These are phyloP conservation scores for Metschnikowia corniflorae DNA, from an alignment of 805 yeast genomes.

Conservation along the genomic window DNA sequence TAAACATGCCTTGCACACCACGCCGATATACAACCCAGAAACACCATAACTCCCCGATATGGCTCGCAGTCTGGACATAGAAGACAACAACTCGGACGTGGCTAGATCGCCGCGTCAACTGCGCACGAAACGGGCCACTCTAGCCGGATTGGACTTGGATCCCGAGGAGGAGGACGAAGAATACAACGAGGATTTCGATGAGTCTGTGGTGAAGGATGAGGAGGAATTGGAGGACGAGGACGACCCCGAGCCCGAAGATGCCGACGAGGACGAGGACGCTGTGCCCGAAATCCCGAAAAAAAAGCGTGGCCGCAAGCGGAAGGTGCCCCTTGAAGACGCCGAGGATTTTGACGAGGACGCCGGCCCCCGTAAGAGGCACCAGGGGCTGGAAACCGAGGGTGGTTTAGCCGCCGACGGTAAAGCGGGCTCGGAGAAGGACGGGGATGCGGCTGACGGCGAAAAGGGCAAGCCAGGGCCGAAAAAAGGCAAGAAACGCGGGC, in stretches of 20 bases:
- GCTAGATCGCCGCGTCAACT: conserved; percentile 16
- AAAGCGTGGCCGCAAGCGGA: conserved; percentile 16
- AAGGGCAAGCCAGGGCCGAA: conserved; percentile 26
- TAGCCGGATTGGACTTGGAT: conserved; percentile 21
- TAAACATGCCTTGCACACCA: too few relatives aligned
- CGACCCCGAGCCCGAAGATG: conserved; percentile 20
- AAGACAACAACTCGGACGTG: conserved; percentile 3
- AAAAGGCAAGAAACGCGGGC: conserved; percentile 29
- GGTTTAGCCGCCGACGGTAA: conserved; percentile 4
- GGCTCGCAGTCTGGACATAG: conserved; percentile 7
- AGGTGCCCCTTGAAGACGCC: conserved; percentile 16
- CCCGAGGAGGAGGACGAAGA: conserved; percentile 20
- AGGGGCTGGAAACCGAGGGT: conserved; percentile 12
- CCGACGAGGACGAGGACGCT: conserved; percentile 11
- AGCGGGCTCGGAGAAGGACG: conserved; percentile 3
- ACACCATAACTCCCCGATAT: conserved; percentile 1
- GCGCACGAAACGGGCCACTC: conserved; percentile 11
- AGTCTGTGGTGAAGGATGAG: conserved; percentile 16
- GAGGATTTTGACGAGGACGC: conserved; percentile 13
- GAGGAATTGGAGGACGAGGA: conserved; percentile 18
- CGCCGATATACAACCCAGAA: too few relatives aligned
- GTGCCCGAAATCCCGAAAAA: conserved; percentile 7
- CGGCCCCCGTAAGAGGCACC: conserved; percentile 8
- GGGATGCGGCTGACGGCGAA: conserved; percentile 1
- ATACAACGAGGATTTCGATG: conserved; percentile 19